Percentiles rank a stretch among this genome's conserved stretches.
Conservation (phyloP, 331 rosid genomes). For the Acacia pycnantha region DNA sequence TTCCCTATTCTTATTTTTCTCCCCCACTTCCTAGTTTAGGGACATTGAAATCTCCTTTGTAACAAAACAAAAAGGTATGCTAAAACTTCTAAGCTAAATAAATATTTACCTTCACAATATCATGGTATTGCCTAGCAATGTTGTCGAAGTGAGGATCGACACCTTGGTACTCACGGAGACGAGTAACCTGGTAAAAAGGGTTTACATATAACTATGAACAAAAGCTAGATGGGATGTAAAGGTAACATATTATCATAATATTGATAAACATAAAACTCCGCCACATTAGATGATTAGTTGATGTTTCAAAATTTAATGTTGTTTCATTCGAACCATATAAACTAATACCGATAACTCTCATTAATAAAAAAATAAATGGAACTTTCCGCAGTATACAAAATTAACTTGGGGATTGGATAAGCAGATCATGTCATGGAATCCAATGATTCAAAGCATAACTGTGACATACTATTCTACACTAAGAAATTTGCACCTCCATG, state of each 20-base stretch:
- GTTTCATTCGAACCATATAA: no score
- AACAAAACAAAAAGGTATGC: not conserved
- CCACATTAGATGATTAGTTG: not conserved
- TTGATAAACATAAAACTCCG: not conserved
- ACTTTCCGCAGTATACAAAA: no score
- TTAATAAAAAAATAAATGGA: no score
- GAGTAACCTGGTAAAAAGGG: slow-evolving; percentile 56
- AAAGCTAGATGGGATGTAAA: slow-evolving; percentile 18
- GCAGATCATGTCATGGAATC: not conserved
- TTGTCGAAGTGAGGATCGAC: slow-evolving; percentile 86
- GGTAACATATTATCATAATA: not conserved
- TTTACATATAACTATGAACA: slow-evolving; percentile 4
- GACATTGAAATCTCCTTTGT: not conserved
- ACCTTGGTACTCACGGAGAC: slow-evolving; percentile 83
- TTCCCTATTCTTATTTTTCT: not conserved
- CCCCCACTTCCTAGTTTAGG: not conserved
- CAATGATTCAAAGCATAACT: not conserved
- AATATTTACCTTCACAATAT: slow-evolving; percentile 61
- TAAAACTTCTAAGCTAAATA: not conserved
- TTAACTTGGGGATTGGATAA: not conserved
- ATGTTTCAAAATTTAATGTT: no score
- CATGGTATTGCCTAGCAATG: slow-evolving; percentile 82
- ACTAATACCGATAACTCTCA: no score
- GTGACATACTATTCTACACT: slow-evolving; percentile 6
- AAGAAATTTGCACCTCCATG: not conserved